Evolutionary conservation across 306 rosid genomes (phyloP).

Genomic region (Fragaria nilgerrensis): DNA sequence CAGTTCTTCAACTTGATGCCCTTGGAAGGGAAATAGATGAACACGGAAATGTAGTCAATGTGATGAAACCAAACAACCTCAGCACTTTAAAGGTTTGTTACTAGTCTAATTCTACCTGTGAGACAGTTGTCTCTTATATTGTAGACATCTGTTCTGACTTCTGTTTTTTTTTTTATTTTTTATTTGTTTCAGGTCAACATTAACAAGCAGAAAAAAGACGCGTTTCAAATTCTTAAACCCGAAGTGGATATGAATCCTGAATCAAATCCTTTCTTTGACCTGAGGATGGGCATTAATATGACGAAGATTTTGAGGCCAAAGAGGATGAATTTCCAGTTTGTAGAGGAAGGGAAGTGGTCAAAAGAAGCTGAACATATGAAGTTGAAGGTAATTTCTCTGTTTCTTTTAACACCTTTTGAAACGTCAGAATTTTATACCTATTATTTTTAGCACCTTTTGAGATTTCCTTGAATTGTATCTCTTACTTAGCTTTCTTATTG

Average conservation of each 20-base stretch:
- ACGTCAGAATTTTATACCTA: too few relatives aligned
- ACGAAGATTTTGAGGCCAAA: conserved; percentile 77
- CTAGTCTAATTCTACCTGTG: conserved; percentile 5
- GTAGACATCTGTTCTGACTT: conserved; percentile 5
- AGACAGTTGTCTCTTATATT: not conserved
- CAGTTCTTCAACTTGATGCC: conserved; percentile 97
- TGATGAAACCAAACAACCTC: conserved; percentile 75
- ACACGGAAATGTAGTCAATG: conserved; percentile 78
- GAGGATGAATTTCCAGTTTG: conserved; percentile 79
- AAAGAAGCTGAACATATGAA: conserved; percentile 86
- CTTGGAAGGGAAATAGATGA: conserved; percentile 96
- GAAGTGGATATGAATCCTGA: conserved; percentile 88
- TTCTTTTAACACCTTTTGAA: not conserved
- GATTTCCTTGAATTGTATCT: conserved; percentile 6
- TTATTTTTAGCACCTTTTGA: not conserved
- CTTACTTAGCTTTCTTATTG: not conserved
- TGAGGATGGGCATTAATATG: conserved; percentile 76
- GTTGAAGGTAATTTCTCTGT: conserved; percentile 55
- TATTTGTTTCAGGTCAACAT: conserved; percentile 74
- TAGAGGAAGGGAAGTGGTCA: conserved; percentile 97
- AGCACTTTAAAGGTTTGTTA: conserved; percentile 86
- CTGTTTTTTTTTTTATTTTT: not conserved
- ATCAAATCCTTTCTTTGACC: conserved; percentile 78
- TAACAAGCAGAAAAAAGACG: conserved; percentile 88
- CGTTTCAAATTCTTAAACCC: conserved; percentile 87